Evolutionary conservation across 371 early-diverging fungal species (phyloP).

Genomic region (Mucor irregularis): DNA sequence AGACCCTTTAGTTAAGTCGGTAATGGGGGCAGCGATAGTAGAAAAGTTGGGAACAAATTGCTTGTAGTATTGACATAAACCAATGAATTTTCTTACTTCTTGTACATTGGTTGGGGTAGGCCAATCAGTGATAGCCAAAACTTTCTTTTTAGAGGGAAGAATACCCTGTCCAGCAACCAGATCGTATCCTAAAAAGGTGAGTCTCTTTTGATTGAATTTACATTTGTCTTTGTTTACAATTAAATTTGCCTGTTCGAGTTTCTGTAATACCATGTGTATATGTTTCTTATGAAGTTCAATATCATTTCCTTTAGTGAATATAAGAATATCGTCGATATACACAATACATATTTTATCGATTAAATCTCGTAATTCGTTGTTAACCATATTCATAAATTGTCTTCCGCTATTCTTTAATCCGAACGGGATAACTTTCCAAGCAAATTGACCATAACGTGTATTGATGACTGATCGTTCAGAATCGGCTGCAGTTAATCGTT

Average conservation of each 20-base stretch:
- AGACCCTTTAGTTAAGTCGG: slow-evolving; percentile 28
- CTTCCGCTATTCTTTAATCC: slow-evolving; percentile 46
- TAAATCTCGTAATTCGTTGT: slow-evolving; percentile 24
- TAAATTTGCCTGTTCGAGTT: slow-evolving; percentile 26
- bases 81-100: slow-evolving; percentile 37
- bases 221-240: slow-evolving; percentile 53
- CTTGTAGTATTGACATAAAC: slow-evolving; percentile 30
- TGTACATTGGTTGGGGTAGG: slow-evolving; percentile 35
- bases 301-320: slow-evolving; percentile 40
- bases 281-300: slow-evolving; percentile 43
- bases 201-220: slow-evolving; percentile 28
- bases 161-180: slow-evolving; percentile 30
- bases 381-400: slow-evolving; percentile 42
- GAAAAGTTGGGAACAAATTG: slow-evolving; percentile 32
- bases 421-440: slow-evolving; percentile 48
- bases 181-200: slow-evolving; percentile 50
- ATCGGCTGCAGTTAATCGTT: slow-evolving; percentile 31
- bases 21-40: slow-evolving; percentile 37
- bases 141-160: slow-evolving; percentile 20
- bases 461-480: slow-evolving; percentile 28
- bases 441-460: slow-evolving; percentile 37
- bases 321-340: slow-evolving; percentile 62
- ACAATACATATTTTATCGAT: slow-evolving; percentile 37
- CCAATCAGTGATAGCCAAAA: slow-evolving; percentile 27
- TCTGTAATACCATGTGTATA: slow-evolving; percentile 30